Evolutionary conservation across 225 moss, liverwort and hornwort genomes (phyloP).

Genomic region (Pseudoscleropodium purum): DNA sequence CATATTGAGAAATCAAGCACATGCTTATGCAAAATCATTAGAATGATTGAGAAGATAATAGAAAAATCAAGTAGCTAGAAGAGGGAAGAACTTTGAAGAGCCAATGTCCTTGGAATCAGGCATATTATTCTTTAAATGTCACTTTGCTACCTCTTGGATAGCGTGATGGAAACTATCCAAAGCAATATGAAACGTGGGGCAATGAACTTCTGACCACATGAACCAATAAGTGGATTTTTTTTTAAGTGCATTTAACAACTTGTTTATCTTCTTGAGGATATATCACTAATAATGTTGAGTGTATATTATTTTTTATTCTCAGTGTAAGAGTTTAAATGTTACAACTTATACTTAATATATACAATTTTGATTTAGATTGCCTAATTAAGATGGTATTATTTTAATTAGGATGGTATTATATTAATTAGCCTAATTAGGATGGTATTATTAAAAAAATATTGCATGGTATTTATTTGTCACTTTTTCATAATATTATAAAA

Average conservation of each 20-base stretch:
- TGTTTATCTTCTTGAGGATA: too few species aligned
- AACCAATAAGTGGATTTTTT: neutral
- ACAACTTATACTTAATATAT: neutral
- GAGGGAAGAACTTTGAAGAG: too few species aligned
- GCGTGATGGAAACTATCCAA: accelerated
- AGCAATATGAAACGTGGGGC: accelerated
- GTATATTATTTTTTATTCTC: neutral
- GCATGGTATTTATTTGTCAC: accelerated
- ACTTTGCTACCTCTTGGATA: accelerated
- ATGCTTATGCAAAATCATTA: too few species aligned
- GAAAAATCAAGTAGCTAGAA: neutral
- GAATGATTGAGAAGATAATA: neutral
- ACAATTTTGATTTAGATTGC: neutral
- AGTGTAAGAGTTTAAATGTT: neutral
- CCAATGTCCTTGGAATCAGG: neutral
- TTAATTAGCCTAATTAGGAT: neutral
- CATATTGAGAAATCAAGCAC: accelerated
- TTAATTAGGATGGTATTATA: neutral
- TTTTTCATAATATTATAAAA: neutral
- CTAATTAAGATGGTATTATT: too few species aligned
- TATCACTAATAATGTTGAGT: neutral
- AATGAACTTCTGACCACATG: accelerated
- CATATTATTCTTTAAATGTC: neutral
- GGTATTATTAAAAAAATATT: too few species aligned
- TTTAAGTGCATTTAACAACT: neutral